Conservation (phyloP, 345 rosid genomes). For the Toxicodendron radicans region DNA sequence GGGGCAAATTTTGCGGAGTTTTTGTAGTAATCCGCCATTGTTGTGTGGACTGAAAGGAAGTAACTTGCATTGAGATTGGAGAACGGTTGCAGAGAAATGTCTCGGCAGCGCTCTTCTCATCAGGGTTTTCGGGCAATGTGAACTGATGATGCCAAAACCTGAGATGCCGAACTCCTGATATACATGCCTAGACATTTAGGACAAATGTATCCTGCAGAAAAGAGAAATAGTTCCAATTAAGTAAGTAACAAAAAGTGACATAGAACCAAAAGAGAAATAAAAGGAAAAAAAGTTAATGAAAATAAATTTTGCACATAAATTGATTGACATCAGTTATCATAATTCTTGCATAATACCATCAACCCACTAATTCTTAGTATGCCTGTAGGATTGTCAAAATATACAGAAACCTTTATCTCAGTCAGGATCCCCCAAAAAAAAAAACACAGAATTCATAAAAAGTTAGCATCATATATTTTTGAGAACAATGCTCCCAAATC, state of each 20-base stretch:
- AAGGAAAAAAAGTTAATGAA: not conserved
- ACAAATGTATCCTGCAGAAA: constrained; percentile 4
- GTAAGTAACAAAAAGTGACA: not conserved
- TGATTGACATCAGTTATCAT: not conserved
- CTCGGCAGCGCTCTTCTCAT: constrained; percentile 38
- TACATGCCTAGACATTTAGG: not conserved
- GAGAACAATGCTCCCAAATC: not conserved
- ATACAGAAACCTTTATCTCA: not conserved
- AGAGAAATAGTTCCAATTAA: not conserved
- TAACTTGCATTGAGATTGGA: constrained; percentile 17
- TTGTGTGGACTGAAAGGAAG: constrained; percentile 15
- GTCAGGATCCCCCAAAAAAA: not conserved
- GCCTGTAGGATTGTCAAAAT: not conserved
- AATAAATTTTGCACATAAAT: not conserved
- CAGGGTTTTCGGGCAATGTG: constrained; percentile 4
- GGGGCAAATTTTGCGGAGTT: constrained; percentile 20
- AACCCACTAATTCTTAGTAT: not conserved
- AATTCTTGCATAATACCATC: not conserved
- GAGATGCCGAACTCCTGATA: constrained; percentile 1
- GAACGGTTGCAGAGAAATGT: constrained; percentile 21
- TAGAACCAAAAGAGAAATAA: not conserved
- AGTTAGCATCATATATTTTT: not conserved
- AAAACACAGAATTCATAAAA: not conserved
- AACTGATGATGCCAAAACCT: not conserved
- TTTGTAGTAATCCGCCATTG: constrained; percentile 28